Conservation (phyloP, 1,284 basidiomycete genomes). For the Malassezia cuniculi region DNA sequence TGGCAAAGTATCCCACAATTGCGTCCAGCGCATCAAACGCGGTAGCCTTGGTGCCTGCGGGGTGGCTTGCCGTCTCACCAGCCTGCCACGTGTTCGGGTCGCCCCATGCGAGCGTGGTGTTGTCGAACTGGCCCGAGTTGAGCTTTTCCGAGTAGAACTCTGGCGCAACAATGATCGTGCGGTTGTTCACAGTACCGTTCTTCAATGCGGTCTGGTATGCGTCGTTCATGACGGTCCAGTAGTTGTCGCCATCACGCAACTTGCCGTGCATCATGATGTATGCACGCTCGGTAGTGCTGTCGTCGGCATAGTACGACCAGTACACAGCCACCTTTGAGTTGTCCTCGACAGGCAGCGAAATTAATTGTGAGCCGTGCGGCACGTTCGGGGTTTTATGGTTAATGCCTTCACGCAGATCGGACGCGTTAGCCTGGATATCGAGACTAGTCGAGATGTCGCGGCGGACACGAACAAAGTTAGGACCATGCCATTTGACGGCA, state of each 20-base stretch:
- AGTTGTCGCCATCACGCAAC: constrained; percentile 26
- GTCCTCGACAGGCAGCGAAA: constrained; percentile 19
- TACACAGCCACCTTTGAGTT: constrained; percentile 22
- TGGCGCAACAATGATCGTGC: constrained; percentile 34
- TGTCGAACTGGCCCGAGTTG: constrained; percentile 30
- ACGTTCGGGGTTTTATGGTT: constrained; percentile 16
- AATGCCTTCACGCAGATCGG: no score
- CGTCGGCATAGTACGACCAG: constrained; percentile 18
- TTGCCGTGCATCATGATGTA: constrained; percentile 42
- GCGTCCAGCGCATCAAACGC: constrained; percentile 37
- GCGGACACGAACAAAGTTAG: no score
- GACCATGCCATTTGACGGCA: no score
- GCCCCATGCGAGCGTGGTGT: constrained; percentile 29
- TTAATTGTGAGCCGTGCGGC: constrained; percentile 23
- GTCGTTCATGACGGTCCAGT: constrained; percentile 33
- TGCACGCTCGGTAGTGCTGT: constrained; percentile 22
- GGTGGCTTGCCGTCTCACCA: constrained; percentile 32
- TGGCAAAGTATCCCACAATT: constrained; percentile 26
- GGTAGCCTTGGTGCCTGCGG: constrained; percentile 19
- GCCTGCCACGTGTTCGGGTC: constrained; percentile 41
- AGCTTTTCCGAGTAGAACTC: constrained; percentile 28
- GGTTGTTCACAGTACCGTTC: no score
- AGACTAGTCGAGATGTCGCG: no score
- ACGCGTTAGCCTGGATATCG: no score
- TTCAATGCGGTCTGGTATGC: constrained; percentile 14